phyloP scores from a whole-genome alignment of 2,329 filamentous ascomycete species.

The Triangularia setosa region DNA sequence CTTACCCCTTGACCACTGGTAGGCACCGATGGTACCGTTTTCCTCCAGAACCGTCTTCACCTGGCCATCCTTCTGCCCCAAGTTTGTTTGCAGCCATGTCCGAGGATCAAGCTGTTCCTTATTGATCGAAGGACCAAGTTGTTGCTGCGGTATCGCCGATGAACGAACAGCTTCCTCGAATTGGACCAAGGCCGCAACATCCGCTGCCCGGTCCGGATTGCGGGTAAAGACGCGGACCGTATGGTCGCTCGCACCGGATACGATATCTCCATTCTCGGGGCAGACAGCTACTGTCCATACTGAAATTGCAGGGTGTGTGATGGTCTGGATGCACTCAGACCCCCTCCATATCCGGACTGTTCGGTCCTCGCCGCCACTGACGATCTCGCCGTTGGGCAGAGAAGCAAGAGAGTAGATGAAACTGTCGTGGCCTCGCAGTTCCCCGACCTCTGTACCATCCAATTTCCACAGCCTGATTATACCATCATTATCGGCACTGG shows the following conservation, averaged over 20 bases:
- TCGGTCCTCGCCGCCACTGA: conserved; percentile 91
- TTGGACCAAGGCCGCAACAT: conserved; percentile 60
- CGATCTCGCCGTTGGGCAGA: conserved; percentile 78
- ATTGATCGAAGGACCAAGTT: conserved; percentile 71
- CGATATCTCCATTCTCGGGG: conserved; percentile 79
- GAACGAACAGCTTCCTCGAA: conserved; percentile 81
- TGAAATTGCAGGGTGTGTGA: conserved; percentile 93
- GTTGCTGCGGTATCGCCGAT: conserved; percentile 84
- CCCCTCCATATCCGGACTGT: conserved; percentile 87
- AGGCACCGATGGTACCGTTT: conserved; percentile 78
- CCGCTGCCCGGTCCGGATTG: conserved; percentile 64
- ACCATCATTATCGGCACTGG: conserved; percentile 90
- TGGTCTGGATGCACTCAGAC: conserved; percentile 82
- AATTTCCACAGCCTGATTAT: conserved; percentile 83
- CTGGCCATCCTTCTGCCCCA: conserved; percentile 93
- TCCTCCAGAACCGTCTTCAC: conserved; percentile 84
- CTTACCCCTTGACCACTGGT: conserved; percentile 71
- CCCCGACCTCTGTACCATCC: conserved; percentile 69
- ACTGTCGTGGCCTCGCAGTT: conserved; percentile 84
- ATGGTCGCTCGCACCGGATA: conserved; percentile 87
- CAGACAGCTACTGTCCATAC: conserved; percentile 92
- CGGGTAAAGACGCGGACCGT: conserved; percentile 81
- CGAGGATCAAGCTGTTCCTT: conserved; percentile 88
- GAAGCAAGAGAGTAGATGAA: conserved; percentile 86
- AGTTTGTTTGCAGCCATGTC: conserved; percentile 76